Conservation (phyloP, 2,329 filamentous ascomycete genomes). For the Clonostachys sp. region DNA sequence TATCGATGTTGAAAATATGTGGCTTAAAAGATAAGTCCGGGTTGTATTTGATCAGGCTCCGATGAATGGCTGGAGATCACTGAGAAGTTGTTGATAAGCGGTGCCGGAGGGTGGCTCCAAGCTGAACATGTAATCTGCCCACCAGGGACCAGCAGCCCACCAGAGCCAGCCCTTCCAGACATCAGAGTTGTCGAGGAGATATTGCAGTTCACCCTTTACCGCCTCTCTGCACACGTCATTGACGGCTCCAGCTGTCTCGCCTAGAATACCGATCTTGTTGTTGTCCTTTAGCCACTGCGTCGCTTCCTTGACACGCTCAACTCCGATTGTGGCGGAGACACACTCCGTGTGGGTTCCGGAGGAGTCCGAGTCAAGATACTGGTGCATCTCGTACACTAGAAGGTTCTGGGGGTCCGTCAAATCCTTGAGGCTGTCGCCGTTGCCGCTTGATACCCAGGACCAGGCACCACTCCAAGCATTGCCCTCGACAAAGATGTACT, state of each 20-base stretch:
- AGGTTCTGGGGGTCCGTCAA: slow-evolving; percentile 44
- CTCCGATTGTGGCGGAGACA: slow-evolving; percentile 26
- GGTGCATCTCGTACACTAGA: slow-evolving; percentile 54
- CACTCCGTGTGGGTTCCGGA: slow-evolving; percentile 43
- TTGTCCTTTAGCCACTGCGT: neutral
- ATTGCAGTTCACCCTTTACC: neutral
- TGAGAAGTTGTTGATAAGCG: slow-evolving; percentile 10
- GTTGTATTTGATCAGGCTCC: neutral
- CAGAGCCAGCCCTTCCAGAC: slow-evolving; percentile 29
- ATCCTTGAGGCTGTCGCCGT: slow-evolving; percentile 25
- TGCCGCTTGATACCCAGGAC: slow-evolving; percentile 33
- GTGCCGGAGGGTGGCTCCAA: neutral
- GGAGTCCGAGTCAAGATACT: slow-evolving; percentile 51
- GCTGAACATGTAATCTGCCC: neutral
- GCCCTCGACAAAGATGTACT: slow-evolving; percentile 52
- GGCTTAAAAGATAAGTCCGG: too few species aligned
- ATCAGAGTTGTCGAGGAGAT: neutral
- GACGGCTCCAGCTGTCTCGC: neutral
- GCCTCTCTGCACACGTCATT: neutral
- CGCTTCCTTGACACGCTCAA: neutral
- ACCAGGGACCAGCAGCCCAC: neutral
- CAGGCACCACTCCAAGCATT: slow-evolving; percentile 45
- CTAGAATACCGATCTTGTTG: neutral
- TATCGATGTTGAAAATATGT: too few species aligned
- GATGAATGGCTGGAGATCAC: slow-evolving; percentile 2